Evolutionary conservation across 768 basidiomycete species (phyloP), one percentile per base, ranked within the genome.

Genomic region (Termitomyces sp.): DNA sequence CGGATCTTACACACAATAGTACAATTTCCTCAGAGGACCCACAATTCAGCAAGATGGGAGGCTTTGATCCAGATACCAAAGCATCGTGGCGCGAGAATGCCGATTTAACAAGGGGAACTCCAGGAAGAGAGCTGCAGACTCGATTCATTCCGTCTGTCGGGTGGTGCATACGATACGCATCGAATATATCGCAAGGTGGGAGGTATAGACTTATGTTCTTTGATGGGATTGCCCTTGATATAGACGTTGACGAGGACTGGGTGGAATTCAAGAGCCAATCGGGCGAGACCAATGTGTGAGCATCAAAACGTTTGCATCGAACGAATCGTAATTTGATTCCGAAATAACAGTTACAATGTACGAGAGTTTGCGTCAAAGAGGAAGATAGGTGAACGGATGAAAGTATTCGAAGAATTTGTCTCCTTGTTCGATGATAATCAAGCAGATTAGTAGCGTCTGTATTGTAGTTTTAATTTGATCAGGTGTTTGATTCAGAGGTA

Each of bases 221-320:
- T 19, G 76, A 77, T 62, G 76, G 76, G 1, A 63, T 65, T 31
- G 60, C 67, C 28, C 63, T 77, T 50, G 74, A 76, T 43, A 67
- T 78, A 49, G 75, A 77, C 51, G 72, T 74, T 3, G 76, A 78
- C 49, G 74, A 78, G 57, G 75, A 76, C 43, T 70, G 71, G 68
- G 70, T 71, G 3, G 72, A 75, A 55, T 65, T 72, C 45, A 68
- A 62, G 35, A 64, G 62, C 37, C 63, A 54, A 47, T 53, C 63
- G 3, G 75, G 73, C 1, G 60, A 63, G 31, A 60, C 54, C 38
- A 63, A 64, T 11, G 66, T 69, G 75, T 72, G 53, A 50, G 70
- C 64, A 8, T 3, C 31, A 15, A 23, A 8, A 17, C 42, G 23
- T 31, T 12, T 40, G n/a, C 30, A 53, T 21, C 31, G 44, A 41